A percentile compares a stretch with the other conserved stretches of the same genome.
These are phyloP conservation scores for Neurospora terricola DNA, from an alignment of 495 filamentous ascomycete species.

Conservation along the genomic window DNA sequence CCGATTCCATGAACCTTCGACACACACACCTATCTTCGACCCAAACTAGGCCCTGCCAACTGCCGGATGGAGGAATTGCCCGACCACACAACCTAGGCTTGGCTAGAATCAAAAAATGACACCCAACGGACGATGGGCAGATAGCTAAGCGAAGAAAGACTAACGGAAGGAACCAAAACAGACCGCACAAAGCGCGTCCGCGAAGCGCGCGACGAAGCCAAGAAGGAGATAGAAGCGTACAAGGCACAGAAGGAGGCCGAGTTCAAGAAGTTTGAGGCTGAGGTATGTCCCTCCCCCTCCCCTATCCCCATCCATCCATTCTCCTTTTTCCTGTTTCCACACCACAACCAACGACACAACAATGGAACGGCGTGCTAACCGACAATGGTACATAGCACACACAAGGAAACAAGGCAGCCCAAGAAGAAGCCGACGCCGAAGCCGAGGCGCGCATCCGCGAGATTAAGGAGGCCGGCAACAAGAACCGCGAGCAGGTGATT, in stretches of 20 bases:
- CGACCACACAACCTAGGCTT: too few relatives aligned
- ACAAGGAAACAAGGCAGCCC: conserved; percentile 76
- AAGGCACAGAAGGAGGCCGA: conserved; percentile 81
- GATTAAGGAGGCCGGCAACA: conserved; percentile 69
- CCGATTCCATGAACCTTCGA: too few relatives aligned
- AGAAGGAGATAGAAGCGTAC: conserved; percentile 98
- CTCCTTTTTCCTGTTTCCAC: not conserved
- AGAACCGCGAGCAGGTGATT: conserved; percentile 69
- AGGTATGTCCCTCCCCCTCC: conserved; percentile 47
- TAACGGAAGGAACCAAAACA: conserved; percentile 20
- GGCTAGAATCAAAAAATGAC: too few relatives aligned
- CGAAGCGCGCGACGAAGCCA: conserved; percentile 87
- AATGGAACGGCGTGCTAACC: not conserved
- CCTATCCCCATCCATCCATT: not conserved
- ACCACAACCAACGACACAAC: not conserved
- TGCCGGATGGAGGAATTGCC: too few relatives aligned
- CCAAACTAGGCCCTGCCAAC: too few relatives aligned
- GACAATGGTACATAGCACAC: conserved; percentile 48
- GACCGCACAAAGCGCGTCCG: conserved; percentile 96
- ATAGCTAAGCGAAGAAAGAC: too few relatives aligned
- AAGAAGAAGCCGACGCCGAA: conserved; percentile 76
- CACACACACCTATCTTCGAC: too few relatives aligned
- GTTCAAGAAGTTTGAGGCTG: conserved; percentile 87
- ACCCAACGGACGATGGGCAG: too few relatives aligned
- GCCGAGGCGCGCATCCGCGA: conserved; percentile 70